A percentile compares a stretch with the other conserved stretches of the same genome.
phyloP scores from a whole-genome alignment of 1,139 yeast genomes.

The Protomyces macrosporus region DNA sequence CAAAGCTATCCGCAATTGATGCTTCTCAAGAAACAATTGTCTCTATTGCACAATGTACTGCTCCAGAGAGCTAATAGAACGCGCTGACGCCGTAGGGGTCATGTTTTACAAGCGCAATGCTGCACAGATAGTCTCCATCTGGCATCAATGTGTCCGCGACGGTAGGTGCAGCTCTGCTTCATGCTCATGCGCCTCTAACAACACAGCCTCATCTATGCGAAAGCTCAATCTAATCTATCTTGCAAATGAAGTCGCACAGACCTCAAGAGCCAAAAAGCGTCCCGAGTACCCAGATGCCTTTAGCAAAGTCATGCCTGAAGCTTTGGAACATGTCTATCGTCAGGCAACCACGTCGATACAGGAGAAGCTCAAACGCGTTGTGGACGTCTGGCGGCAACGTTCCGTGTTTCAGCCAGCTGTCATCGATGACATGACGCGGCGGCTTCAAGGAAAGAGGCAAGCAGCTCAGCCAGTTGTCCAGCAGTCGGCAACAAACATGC shows the following conservation, averaged over 20 bases:
- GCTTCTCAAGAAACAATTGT: constrained; percentile 83
- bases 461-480: background rate
- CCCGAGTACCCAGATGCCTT: constrained; percentile 58
- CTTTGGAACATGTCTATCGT: constrained; percentile 39
- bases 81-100: constrained; percentile 33
- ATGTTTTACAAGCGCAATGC: constrained; percentile 70
- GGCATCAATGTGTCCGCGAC: constrained; percentile 49
- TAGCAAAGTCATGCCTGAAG: constrained; percentile 44
- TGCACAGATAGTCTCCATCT: constrained; percentile 52
- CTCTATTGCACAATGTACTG: constrained; percentile 58
- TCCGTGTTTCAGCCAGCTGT: constrained; percentile 45
- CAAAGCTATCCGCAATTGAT: constrained; percentile 57
- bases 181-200: background rate
- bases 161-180: constrained; percentile 32
- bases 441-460: background rate
- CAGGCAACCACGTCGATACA: constrained; percentile 41
- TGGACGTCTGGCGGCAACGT: constrained; percentile 72
- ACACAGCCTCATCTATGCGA: constrained; percentile 43
- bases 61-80: background rate
- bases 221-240: constrained; percentile 61
- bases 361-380: constrained; percentile 58
- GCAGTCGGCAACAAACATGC: background rate
- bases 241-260: constrained; percentile 80
- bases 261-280: constrained; percentile 61
- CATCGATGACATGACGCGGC: background rate